Evolutionary conservation across 2,329 filamentous ascomycete species (phyloP).

Genomic region (Fusarium tricinctum): DNA sequence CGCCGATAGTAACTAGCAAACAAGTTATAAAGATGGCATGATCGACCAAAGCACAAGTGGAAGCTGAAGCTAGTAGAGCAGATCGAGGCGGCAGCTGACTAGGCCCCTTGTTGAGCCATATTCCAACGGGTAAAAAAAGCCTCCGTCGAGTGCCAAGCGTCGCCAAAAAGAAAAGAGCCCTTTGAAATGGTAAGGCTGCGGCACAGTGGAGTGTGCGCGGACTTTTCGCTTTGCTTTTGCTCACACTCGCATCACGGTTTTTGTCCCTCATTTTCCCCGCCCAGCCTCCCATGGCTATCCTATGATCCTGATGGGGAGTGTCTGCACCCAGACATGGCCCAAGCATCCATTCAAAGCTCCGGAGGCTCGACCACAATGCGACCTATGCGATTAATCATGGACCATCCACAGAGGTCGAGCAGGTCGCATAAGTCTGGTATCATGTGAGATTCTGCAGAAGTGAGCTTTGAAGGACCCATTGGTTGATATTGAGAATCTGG

Average conservation of each 20-base stretch:
- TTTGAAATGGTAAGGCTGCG: conserved; percentile 28
- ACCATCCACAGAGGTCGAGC: conserved; percentile 41
- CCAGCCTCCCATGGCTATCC: conserved; percentile 31
- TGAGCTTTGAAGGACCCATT: conserved; percentile 34
- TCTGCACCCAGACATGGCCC: conserved; percentile 23
- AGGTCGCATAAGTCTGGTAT: conserved; percentile 48
- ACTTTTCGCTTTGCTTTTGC: conserved; percentile 20
- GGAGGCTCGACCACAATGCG: conserved; percentile 36
- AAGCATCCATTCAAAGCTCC: conserved; percentile 24
- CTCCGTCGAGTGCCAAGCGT: conserved; percentile 34
- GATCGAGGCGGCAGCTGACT: conserved; percentile 44
- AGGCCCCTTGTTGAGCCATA: conserved; percentile 43
- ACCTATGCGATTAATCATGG: conserved; percentile 30
- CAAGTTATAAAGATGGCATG: conserved; percentile 24
- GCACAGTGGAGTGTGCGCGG: conserved; percentile 30
- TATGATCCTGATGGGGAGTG: conserved; percentile 29
- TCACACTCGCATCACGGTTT: conserved; percentile 28
- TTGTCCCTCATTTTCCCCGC: conserved; percentile 36
- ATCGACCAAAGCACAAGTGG: conserved; percentile 15
- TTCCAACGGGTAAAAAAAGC: conserved; percentile 37
- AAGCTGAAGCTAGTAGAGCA: conserved; percentile 38
- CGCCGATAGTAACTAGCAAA: neutral
- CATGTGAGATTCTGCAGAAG: conserved; percentile 49
- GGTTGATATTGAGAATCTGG: conserved; percentile 21
- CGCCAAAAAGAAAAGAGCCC: conserved; percentile 49